Evolutionary conservation across 371 early-diverging fungal species (phyloP).

Genomic region (Mycotypha africana): DNA sequence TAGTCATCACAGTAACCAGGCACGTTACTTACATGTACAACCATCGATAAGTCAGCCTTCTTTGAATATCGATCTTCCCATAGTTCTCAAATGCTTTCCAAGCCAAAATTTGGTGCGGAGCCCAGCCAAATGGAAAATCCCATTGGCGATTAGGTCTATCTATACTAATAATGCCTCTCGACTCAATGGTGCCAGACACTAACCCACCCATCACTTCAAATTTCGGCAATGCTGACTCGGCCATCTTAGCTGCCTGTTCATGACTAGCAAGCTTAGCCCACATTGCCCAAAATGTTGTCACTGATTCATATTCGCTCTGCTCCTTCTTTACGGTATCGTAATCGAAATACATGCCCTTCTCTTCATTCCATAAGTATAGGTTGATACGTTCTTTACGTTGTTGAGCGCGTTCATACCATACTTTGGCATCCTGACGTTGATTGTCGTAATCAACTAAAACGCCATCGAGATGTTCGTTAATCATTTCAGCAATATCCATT

Average conservation of each 20-base stretch:
- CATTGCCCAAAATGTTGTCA: conserved; percentile 70
- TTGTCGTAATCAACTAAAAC: conserved; percentile 27
- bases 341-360: conserved; percentile 76
- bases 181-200: conserved; percentile 76
- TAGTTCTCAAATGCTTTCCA: conserved; percentile 83
- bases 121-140: conserved; percentile 50
- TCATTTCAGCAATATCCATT: conserved; percentile 68
- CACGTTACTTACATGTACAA: conserved; percentile 65
- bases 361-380: conserved; percentile 69
- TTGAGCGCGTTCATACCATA: conserved; percentile 48
- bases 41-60: conserved; percentile 88
- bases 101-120: conserved; percentile 91
- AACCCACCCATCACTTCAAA: conserved; percentile 83
- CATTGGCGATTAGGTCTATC: conserved; percentile 38
- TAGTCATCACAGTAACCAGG: too few relatives aligned
- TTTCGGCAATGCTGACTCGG: conserved; percentile 24
- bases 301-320: conserved; percentile 64
- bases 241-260: conserved; percentile 55
- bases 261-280: conserved; percentile 68
- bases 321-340: conserved; percentile 56
- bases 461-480: conserved; percentile 54
- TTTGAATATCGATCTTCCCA: conserved; percentile 62
- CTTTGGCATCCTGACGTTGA: conserved; percentile 7
- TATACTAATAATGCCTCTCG: conserved; percentile 62
- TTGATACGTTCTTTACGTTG: conserved; percentile 48